These are phyloP conservation scores for Fusarium virguliforme DNA, from an alignment of 2,329 filamentous ascomycete species.

Conservation along the genomic window DNA sequence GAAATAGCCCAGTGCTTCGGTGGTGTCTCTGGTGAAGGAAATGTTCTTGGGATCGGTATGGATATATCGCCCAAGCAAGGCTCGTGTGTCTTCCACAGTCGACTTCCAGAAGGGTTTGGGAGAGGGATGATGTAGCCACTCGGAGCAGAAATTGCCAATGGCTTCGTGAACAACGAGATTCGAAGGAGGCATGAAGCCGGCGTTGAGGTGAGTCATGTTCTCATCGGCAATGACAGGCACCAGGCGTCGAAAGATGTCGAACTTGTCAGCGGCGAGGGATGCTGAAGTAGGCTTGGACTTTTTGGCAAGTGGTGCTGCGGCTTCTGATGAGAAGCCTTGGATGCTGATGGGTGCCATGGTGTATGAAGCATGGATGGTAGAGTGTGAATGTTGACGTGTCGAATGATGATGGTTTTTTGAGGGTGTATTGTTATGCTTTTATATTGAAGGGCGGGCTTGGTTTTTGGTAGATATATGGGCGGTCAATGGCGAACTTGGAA, in stretches of 20 bases:
- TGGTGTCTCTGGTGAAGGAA: conserved; percentile 55
- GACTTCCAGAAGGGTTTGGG: conserved; percentile 50
- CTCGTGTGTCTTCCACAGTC: conserved; percentile 39
- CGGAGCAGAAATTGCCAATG: conserved; percentile 47
- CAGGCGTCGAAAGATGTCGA: conserved; percentile 17
- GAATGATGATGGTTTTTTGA: background rate
- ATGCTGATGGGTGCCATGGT: conserved; percentile 14
- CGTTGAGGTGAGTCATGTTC: conserved; percentile 50
- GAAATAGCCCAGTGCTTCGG: conserved; percentile 53
- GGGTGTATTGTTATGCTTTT: background rate
- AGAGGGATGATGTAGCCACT: conserved; percentile 44
- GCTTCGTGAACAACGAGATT: conserved; percentile 54
- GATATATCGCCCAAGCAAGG: conserved; percentile 51
- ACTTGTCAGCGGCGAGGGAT: background rate
- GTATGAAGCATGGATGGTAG: background rate
- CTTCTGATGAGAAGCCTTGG: background rate
- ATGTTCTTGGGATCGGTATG: conserved; percentile 47
- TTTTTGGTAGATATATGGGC: background rate
- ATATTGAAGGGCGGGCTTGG: background rate
- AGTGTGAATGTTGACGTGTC: background rate
- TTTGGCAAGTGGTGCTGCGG: background rate
- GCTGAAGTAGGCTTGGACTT: background rate
- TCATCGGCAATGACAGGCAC: conserved; percentile 17
- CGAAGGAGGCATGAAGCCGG: conserved; percentile 52
- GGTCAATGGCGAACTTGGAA: background rate